Percentiles rank a stretch among this genome's conserved stretches.
These are phyloP conservation scores for Zasmidium angulare DNA, from an alignment of 2,329 filamentous ascomycete genomes.

Conservation along the genomic window DNA sequence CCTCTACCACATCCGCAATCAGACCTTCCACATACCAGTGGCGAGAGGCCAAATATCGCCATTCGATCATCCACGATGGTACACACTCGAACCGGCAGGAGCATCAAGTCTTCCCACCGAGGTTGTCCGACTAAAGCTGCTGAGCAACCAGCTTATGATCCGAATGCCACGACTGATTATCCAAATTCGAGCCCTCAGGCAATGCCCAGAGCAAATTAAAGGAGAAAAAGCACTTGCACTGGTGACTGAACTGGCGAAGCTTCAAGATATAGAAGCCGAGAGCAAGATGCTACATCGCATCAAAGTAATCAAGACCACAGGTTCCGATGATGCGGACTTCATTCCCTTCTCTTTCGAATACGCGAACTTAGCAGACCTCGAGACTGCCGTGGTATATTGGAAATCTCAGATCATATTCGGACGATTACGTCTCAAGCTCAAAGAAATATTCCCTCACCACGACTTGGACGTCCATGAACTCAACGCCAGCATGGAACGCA, in stretches of 20 bases:
- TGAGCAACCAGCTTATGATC: constrained; percentile 1
- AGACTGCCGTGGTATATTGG: constrained; percentile 1
- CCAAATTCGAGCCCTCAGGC: background rate
- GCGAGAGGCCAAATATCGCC: background rate
- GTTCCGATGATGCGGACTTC: background rate
- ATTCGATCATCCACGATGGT: constrained; percentile 3
- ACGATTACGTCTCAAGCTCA: background rate
- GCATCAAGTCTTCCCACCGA: background rate
- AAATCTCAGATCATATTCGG: background rate
- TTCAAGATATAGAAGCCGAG: background rate
- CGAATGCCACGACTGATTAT: background rate
- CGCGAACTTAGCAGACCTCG: constrained; percentile 1
- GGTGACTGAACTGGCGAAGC: background rate
- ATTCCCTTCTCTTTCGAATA: constrained; percentile 4
- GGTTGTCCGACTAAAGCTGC: background rate
- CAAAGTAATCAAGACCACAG: background rate
- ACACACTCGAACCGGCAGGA: background rate
- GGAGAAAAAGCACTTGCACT: background rate
- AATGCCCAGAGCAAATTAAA: background rate
- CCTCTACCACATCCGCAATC: constrained; percentile 5
- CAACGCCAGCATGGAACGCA: background rate
- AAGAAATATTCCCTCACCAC: background rate
- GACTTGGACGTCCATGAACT: constrained; percentile 1
- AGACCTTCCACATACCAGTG: background rate
- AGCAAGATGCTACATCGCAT: constrained; percentile 2